Evolutionary conservation across 352 stramenopile genomes (phyloP).

Genomic region (Phytophthora macrochlamydospora): DNA sequence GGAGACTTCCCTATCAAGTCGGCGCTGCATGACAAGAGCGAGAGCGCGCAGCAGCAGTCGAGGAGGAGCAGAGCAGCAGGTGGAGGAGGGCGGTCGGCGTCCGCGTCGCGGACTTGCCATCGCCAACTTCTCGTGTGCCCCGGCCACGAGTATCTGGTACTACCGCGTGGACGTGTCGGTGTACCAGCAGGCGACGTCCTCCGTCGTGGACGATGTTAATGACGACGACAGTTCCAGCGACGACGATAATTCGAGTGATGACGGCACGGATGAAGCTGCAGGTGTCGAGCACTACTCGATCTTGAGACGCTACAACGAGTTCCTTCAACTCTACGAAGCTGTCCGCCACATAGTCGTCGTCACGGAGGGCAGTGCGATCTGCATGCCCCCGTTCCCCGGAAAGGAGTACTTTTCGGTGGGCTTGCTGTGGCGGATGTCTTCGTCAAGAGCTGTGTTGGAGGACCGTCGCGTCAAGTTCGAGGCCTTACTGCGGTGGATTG

Average conservation of each 20-base stretch:
- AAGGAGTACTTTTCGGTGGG: constrained; percentile 65
- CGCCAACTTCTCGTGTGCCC: constrained; percentile 51
- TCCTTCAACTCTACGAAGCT: constrained; percentile 57
- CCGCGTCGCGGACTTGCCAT: constrained; percentile 44
- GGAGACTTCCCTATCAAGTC: neutral
- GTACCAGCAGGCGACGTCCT: constrained; percentile 18
- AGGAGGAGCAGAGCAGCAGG: constrained; percentile 8
- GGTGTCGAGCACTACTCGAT: constrained; percentile 65
- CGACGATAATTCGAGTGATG: neutral
- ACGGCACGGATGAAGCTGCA: neutral
- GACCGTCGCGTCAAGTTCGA: constrained; percentile 61
- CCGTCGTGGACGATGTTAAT: constrained; percentile 20
- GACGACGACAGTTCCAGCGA: constrained; percentile 30
- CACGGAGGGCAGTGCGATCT: constrained; percentile 15
- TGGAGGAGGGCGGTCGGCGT: constrained; percentile 11
- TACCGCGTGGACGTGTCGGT: constrained; percentile 69
- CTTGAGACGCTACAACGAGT: constrained; percentile 71
- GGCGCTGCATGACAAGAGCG: constrained; percentile 19
- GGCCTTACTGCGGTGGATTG: constrained; percentile 60
- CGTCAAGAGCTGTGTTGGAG: constrained; percentile 52
- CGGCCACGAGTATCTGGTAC: constrained; percentile 63
- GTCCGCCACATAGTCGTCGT: constrained; percentile 31
- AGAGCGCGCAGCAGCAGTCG: constrained; percentile 19
- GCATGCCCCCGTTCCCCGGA: constrained; percentile 50
- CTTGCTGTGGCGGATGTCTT: constrained; percentile 53